Percentiles rank a stretch among this genome's conserved stretches.
These are phyloP conservation scores for Protomyces arabidopsidicola DNA, from an alignment of 1,139 yeast species.

Conservation along the genomic window DNA sequence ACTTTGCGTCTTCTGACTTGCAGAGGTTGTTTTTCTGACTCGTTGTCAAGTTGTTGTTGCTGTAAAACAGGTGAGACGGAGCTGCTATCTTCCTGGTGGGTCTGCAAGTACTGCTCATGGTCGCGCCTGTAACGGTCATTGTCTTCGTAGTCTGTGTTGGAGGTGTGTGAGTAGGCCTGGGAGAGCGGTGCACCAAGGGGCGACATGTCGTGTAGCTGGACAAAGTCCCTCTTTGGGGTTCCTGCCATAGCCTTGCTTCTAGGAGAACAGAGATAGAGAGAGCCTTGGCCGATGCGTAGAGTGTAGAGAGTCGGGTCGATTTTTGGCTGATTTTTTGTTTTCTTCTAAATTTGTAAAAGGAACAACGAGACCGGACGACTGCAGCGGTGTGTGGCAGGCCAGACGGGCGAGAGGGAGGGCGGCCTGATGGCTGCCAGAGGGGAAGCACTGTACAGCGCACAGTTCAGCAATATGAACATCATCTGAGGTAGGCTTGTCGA, in stretches of 20 bases:
- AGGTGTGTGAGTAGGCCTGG: not conserved
- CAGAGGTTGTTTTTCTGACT: constrained; percentile 1
- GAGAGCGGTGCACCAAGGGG: not conserved
- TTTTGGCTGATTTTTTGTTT: no score
- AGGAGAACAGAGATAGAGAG: no score
- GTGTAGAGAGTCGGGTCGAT: no score
- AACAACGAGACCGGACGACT: no score
- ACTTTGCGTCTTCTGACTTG: constrained; percentile 14
- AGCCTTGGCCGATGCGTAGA: no score
- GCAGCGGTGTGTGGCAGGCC: no score
- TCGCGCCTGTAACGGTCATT: not conserved
- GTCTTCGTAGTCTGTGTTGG: not conserved
- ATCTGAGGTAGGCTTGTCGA: no score
- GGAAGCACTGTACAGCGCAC: no score
- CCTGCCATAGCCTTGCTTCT: not conserved
- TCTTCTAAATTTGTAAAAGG: no score
- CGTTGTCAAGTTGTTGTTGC: constrained; percentile 3
- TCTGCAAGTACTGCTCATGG: not conserved
- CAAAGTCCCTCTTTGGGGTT: not conserved
- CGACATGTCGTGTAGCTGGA: not conserved
- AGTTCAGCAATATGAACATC: no score
- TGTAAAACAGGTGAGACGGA: not conserved
- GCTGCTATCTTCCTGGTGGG: not conserved
- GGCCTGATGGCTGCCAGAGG: no score
- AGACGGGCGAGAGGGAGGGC: no score